phyloP scores from a whole-genome alignment of 768 basidiomycete genomes.

The Lactarius vividus region DNA sequence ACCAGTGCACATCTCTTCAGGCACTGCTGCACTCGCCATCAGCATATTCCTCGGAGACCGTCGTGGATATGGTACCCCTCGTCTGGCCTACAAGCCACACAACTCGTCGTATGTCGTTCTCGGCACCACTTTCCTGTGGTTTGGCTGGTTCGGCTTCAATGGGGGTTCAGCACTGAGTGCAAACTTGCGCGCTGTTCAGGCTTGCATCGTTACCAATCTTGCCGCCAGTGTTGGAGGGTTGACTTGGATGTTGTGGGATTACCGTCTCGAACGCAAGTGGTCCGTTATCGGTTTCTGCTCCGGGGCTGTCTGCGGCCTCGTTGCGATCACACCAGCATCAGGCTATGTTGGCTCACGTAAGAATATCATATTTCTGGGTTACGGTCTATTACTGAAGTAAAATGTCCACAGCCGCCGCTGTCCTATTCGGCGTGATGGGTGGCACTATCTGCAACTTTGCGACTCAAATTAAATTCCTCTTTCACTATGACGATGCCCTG shows the following conservation, averaged over 20 bases:
- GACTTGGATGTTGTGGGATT: slow-evolving; percentile 96
- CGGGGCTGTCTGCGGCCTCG: slow-evolving; percentile 87
- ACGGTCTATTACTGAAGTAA: slow-evolving; percentile 15
- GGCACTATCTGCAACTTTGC: slow-evolving; percentile 90
- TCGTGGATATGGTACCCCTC: slow-evolving; percentile 86
- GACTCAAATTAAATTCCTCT: slow-evolving; percentile 88
- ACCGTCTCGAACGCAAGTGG: slow-evolving; percentile 91
- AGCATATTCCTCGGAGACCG: slow-evolving; percentile 90
- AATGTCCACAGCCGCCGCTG: slow-evolving; percentile 58
- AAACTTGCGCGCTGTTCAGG: slow-evolving; percentile 82
- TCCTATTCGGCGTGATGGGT: slow-evolving; percentile 81
- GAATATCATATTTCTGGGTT: slow-evolving; percentile 30
- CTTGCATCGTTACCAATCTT: slow-evolving; percentile 92
- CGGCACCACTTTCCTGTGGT: slow-evolving; percentile 94
- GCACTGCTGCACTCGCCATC: slow-evolving; percentile 87
- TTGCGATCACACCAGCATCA: slow-evolving; percentile 85
- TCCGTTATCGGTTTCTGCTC: slow-evolving; percentile 93
- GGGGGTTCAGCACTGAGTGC: slow-evolving; percentile 89
- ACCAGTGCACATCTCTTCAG: slow-evolving; percentile 95
- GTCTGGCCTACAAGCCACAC: slow-evolving; percentile 90
- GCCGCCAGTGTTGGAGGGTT: slow-evolving; percentile 86
- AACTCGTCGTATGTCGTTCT: slow-evolving; percentile 90
- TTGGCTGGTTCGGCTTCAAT: slow-evolving; percentile 95
- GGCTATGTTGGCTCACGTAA: slow-evolving; percentile 76
- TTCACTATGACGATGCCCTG: slow-evolving; percentile 74